A percentile compares a stretch with the other conserved stretches of the same genome.
phyloP scores from a whole-genome alignment of 2,329 filamentous ascomycete species.

The Aspergillus candidus region DNA sequence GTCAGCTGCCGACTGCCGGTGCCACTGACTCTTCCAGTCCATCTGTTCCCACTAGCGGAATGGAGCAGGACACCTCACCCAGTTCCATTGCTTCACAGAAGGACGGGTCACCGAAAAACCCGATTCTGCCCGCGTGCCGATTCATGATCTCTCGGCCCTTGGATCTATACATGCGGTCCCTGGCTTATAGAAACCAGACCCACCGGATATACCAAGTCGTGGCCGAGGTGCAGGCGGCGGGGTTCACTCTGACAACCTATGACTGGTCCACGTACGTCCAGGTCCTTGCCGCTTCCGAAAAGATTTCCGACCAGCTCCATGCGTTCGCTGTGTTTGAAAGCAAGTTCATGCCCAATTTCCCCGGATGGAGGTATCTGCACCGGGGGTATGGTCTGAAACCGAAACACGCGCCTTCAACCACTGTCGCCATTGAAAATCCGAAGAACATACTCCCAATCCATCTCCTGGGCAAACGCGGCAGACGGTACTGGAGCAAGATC shows the following conservation, averaged over 20 bases:
- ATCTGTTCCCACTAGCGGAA: conserved; percentile 3
- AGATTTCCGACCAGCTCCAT: conserved; percentile 46
- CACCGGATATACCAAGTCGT: conserved; percentile 49
- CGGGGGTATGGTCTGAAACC: conserved; percentile 30
- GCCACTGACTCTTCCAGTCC: conserved; percentile 8
- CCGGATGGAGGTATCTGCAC: conserved; percentile 57
- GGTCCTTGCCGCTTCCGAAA: conserved; percentile 55
- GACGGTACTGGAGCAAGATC: conserved; percentile 31
- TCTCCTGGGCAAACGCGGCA: conserved; percentile 27
- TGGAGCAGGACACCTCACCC: conserved; percentile 4
- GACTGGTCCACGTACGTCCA: conserved; percentile 79
- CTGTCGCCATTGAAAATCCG: conserved; percentile 29
- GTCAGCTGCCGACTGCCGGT: conserved; percentile 6
- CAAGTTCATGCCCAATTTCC: conserved; percentile 71
- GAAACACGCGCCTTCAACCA: conserved; percentile 19
- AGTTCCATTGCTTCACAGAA: background rate
- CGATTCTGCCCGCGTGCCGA: conserved; percentile 37
- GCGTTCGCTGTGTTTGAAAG: conserved; percentile 72
- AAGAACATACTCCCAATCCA: conserved; percentile 16
- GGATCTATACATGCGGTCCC: conserved; percentile 47
- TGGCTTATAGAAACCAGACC: conserved; percentile 50
- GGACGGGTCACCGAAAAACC: conserved; percentile 1
- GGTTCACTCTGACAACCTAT: conserved; percentile 67
- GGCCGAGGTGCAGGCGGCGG: conserved; percentile 52
- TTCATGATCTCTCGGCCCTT: conserved; percentile 47